phyloP scores from a whole-genome alignment of 352 stramenopile species.

The Globisporangium acanthophoron region DNA sequence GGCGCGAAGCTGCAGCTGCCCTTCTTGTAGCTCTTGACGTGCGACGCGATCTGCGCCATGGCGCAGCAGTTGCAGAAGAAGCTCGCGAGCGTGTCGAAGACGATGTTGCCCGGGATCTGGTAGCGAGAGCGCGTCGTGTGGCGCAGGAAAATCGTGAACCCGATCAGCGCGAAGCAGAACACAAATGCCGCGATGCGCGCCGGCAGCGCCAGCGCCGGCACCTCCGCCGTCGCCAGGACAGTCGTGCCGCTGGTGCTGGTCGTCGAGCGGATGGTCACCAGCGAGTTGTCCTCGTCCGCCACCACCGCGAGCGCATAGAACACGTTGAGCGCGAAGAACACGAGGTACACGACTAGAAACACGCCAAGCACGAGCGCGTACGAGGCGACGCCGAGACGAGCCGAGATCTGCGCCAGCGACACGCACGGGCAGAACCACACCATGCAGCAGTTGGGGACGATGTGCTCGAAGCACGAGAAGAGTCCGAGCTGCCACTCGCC shows the following conservation, averaged over 20 bases:
- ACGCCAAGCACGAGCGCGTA: slow-evolving; percentile 18
- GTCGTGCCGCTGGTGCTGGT: background rate
- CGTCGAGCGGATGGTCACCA: background rate
- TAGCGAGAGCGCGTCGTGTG: slow-evolving; percentile 1
- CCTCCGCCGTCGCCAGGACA: background rate
- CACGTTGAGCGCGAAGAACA: background rate
- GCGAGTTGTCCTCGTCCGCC: background rate
- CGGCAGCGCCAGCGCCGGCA: background rate
- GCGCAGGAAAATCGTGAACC: slow-evolving; percentile 5
- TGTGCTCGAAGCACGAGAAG: slow-evolving; percentile 23
- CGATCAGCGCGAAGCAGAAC: background rate
- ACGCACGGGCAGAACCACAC: slow-evolving; percentile 21
- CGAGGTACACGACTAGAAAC: slow-evolving; percentile 5
- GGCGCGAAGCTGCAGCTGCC: slow-evolving; percentile 16
- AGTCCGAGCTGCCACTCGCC: slow-evolving; percentile 21
- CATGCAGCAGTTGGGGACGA: slow-evolving; percentile 30
- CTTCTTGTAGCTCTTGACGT: slow-evolving; percentile 24
- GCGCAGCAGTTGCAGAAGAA: slow-evolving; percentile 19
- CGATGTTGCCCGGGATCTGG: slow-evolving; percentile 12
- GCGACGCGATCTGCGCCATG: slow-evolving; percentile 20
- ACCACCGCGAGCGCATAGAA: slow-evolving; percentile 5
- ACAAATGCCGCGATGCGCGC: background rate
- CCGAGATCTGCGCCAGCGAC: slow-evolving; percentile 19
- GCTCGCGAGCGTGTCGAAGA: slow-evolving; percentile 10
- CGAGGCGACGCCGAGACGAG: slow-evolving; percentile 10